phyloP scores from a whole-genome alignment of 306 rosid genomes.

The Cucurbita pepo region DNA sequence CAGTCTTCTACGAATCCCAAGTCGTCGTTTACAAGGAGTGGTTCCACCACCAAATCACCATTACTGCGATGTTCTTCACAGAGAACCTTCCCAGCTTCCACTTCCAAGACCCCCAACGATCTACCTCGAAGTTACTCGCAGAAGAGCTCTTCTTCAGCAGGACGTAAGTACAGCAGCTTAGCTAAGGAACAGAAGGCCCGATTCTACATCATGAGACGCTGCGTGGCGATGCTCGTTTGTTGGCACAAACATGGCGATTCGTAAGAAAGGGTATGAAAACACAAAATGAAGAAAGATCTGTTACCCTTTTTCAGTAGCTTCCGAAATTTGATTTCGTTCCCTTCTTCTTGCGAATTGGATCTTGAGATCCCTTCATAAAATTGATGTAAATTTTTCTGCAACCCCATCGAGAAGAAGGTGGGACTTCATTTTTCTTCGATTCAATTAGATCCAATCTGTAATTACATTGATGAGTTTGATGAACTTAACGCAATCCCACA shows the following conservation, averaged over 20 bases:
- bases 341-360: neutral
- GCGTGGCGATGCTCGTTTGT: constrained; percentile 92
- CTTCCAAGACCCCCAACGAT: neutral
- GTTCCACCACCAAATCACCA: constrained; percentile 49
- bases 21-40: constrained; percentile 51
- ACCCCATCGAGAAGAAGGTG: neutral
- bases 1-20: constrained; percentile 18
- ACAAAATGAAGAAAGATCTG: neutral
- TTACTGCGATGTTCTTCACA: constrained; percentile 54
- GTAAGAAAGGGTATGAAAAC: neutral
- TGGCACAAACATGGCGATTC: constrained; percentile 90
- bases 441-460: neutral
- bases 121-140: constrained; percentile 57
- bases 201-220: constrained; percentile 84
- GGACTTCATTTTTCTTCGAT: neutral
- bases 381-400: neutral
- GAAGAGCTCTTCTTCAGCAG: constrained; percentile 31
- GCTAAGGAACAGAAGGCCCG: constrained; percentile 92
- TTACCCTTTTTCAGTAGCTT: neutral
- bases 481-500: neutral
- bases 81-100: neutral
- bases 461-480: neutral
- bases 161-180: constrained; percentile 53
- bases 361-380: neutral
- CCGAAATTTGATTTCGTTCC: neutral